phyloP scores from a whole-genome alignment of 163 green algal species.

The Scenedesmus sp. region DNA sequence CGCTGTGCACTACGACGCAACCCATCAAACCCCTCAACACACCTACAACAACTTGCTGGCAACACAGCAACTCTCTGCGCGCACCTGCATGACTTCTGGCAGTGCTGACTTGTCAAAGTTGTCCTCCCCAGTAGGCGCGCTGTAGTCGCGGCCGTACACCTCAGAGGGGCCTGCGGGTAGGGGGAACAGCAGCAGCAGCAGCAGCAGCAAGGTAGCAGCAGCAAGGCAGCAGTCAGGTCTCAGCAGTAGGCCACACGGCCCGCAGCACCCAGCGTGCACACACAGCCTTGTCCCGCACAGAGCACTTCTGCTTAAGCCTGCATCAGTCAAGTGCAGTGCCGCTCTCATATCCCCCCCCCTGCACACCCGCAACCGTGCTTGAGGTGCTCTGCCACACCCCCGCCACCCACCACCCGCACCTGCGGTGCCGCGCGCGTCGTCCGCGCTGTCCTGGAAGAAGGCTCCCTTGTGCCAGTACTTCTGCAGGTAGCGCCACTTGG shows the following conservation, averaged over 20 bases:
- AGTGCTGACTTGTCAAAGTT: slow-evolving; percentile 91
- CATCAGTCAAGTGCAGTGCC: too few species aligned
- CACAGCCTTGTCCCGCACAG: too few species aligned
- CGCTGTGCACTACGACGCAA: slow-evolving; percentile 14
- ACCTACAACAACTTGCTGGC: too few species aligned
- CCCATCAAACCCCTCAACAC: too few species aligned
- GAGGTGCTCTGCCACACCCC: background rate
- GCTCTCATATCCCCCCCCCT: too few species aligned
- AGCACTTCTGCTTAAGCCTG: too few species aligned
- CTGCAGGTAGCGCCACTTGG: slow-evolving; percentile 88
- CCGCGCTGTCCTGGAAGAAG: slow-evolving; percentile 87
- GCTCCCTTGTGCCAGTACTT: slow-evolving; percentile 99
- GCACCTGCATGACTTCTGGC: slow-evolving; percentile 94
- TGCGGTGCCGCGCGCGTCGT: slow-evolving; percentile 16
- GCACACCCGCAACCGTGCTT: too few species aligned
- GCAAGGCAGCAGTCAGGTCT: background rate
- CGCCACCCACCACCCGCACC: background rate
- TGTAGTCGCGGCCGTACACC: slow-evolving; percentile 92
- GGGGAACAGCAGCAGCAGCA: slow-evolving; percentile 47
- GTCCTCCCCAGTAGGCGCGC: slow-evolving; percentile 92
- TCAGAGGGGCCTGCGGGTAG: slow-evolving; percentile 74
- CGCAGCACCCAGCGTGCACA: background rate
- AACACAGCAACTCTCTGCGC: too few species aligned
- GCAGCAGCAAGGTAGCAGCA: background rate
- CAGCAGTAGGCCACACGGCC: background rate